Conservation (phyloP, 129 eudicot genomes). For the Escallonia rubra region DNA sequence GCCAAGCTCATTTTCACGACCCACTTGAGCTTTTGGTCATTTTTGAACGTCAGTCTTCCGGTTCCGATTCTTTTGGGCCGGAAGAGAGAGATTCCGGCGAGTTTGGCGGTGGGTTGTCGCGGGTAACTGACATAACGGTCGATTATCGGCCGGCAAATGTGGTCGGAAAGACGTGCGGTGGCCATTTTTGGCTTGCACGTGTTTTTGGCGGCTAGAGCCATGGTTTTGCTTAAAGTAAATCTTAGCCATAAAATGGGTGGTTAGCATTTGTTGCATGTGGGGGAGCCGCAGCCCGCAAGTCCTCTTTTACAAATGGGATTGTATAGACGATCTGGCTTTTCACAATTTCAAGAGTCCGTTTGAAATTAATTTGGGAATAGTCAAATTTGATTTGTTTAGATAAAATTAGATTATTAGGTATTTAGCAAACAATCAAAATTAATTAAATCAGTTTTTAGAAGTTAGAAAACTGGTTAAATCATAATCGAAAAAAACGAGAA, state of each 20-base stretch:
- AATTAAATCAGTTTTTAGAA: too few relatives aligned
- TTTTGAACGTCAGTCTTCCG: slow-evolving; percentile 2
- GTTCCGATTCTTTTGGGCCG: slow-evolving; percentile 26
- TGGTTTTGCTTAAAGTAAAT: background rate
- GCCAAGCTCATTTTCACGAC: slow-evolving; percentile 38
- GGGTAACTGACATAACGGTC: slow-evolving; percentile 16
- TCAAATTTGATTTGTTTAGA: too few relatives aligned
- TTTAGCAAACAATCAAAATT: too few relatives aligned
- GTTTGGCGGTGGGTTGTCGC: slow-evolving; percentile 5
- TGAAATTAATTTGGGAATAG: too few relatives aligned
- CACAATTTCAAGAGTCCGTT: too few relatives aligned
- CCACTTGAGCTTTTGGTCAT: slow-evolving; percentile 24
- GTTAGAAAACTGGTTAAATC: too few relatives aligned
- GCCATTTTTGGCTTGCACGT: slow-evolving; percentile 37
- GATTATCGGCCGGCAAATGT: slow-evolving; percentile 47
- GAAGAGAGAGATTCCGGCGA: slow-evolving; percentile 10
- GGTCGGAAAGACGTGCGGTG: slow-evolving; percentile 43
- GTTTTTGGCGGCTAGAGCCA: background rate
- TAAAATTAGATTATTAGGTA: too few relatives aligned
- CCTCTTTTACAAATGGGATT: too few relatives aligned
- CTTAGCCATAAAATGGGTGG: slow-evolving; percentile 21
- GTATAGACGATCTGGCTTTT: too few relatives aligned
- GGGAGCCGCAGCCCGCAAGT: too few relatives aligned
- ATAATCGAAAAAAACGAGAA: too few relatives aligned
- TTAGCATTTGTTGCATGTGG: background rate